Base-by-base conservation (phyloP, 495 filamentous ascomycete species). In the Tricharina praecox region DNA sequence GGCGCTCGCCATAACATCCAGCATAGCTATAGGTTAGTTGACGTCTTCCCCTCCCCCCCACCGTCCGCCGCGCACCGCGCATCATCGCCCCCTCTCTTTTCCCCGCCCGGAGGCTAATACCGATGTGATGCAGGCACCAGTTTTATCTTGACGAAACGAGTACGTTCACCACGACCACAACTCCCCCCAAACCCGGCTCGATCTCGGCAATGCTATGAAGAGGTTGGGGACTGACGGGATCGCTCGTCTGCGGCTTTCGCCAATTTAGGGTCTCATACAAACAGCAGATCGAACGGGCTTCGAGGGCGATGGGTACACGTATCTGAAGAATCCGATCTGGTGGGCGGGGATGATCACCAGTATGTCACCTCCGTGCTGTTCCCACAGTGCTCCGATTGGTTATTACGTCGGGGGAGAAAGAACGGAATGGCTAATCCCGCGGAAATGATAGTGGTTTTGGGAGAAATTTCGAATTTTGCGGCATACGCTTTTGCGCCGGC, bases 401-500 rank as follows among this genome's bases (percentile, higher is more conserved):
- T n/a, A n/a, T n/a, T n/a, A n/a, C n/a, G n/a, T n/a, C n/a, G n/a
- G n/a, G n/a, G n/a, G n/a, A n/a, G n/a, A n/a, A n/a, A n/a, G n/a
- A n/a, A n/a, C n/a, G n/a, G n/a, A n/a, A n/a, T n/a, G n/a, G n/a
- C n/a, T n/a, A n/a, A n/a, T n/a, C n/a, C n/a, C n/a, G n/a, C n/a
- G n/a, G n/a, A n/a, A n/a, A n/a, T n/a, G 49, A 53, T 54, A 81
- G 68, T 76, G 70, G 81, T 93, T 32, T 61, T 82, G 30, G 90
- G 90, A 51, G 90, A 97, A 65, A 70, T 90, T 40, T 85, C 82
- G 62, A 97, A 97, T 62, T 97, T 97, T 62, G 85, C 86, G 21
- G 90, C 90, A 48, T 97, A 97, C 63, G 90, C 90, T 1, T 97
- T 95, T 66, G 90, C 90, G 50, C 90, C 90, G 30, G 90, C 90